phyloP scores from a whole-genome alignment of 441 rosid species.

The Populus trichocarpa region DNA sequence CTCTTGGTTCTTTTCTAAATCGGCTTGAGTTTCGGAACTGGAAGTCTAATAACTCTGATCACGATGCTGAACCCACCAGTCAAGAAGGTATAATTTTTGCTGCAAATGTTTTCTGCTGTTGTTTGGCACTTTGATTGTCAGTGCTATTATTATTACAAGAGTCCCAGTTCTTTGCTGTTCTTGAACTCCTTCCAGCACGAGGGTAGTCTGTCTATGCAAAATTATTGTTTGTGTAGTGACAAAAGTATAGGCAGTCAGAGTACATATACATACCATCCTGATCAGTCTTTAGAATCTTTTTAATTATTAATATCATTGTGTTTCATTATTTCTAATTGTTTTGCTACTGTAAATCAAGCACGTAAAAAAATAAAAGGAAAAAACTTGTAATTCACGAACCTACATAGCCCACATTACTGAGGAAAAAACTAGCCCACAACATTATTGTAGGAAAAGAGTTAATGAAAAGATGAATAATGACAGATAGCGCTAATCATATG shows the following conservation, averaged over 20 bases:
- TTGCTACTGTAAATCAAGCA: neutral
- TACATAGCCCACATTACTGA: too few relatives aligned
- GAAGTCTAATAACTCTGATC: conserved; percentile 41
- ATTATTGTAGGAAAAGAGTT: too few relatives aligned
- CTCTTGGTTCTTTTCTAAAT: conserved; percentile 61
- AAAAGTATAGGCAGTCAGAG: neutral
- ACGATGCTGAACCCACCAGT: conserved; percentile 50
- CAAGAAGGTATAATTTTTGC: conserved; percentile 54
- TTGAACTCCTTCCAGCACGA: neutral
- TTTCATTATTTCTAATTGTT: neutral
- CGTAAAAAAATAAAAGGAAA: neutral
- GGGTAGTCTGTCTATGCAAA: neutral
- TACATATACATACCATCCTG: too few relatives aligned
- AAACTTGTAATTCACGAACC: neutral
- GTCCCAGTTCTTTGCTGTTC: neutral
- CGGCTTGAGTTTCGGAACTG: conserved; percentile 68
- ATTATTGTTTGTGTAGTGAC: neutral
- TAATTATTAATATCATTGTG: neutral
- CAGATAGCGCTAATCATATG: too few relatives aligned
- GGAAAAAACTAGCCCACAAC: neutral
- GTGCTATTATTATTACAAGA: too few relatives aligned
- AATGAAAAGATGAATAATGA: neutral
- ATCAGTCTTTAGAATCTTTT: neutral
- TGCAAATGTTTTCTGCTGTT: neutral
- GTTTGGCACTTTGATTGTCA: neutral